A percentile compares a stretch with the other conserved stretches of the same genome.
phyloP scores from a whole-genome alignment of 345 rosid species.

The Linum lewisii region DNA sequence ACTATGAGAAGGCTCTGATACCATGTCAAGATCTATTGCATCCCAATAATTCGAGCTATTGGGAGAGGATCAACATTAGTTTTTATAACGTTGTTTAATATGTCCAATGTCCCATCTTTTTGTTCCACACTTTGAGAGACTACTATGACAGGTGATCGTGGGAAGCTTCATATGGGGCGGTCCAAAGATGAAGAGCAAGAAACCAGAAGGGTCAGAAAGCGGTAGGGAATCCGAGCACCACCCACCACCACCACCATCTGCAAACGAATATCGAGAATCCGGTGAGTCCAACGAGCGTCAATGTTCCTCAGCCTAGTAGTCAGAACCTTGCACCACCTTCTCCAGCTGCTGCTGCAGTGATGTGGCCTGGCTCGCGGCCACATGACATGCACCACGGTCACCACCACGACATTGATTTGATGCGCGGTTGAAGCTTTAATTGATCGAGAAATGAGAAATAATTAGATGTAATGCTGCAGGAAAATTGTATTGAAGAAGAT shows the following conservation, averaged over 20 bases:
- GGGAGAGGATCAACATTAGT: no score
- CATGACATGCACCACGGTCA: slow-evolving; percentile 46
- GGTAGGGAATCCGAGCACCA: slow-evolving; percentile 10
- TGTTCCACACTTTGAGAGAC: not conserved
- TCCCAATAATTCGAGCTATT: no score
- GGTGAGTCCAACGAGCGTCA: slow-evolving; percentile 27
- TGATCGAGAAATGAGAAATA: not conserved
- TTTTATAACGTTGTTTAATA: no score
- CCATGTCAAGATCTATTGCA: no score
- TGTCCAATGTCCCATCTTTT: no score
- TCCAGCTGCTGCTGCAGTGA: slow-evolving; percentile 40
- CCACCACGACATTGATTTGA: slow-evolving; percentile 80
- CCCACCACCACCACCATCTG: not conserved
- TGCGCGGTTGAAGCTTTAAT: slow-evolving; percentile 53
- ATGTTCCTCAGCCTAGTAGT: slow-evolving; percentile 18
- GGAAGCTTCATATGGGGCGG: slow-evolving; percentile 89
- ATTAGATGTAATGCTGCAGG: no score
- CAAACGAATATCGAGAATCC: slow-evolving; percentile 20
- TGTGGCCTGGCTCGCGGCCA: slow-evolving; percentile 71
- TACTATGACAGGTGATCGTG: slow-evolving; percentile 52
- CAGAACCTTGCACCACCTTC: slow-evolving; percentile 55
- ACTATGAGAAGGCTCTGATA: no score
- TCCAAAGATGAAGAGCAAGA: slow-evolving; percentile 64
- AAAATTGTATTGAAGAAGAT: no score
- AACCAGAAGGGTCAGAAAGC: slow-evolving; percentile 42